These are phyloP conservation scores for Petasospora rhodanensis DNA, from an alignment of 1,139 yeast species.

Conservation along the genomic window DNA sequence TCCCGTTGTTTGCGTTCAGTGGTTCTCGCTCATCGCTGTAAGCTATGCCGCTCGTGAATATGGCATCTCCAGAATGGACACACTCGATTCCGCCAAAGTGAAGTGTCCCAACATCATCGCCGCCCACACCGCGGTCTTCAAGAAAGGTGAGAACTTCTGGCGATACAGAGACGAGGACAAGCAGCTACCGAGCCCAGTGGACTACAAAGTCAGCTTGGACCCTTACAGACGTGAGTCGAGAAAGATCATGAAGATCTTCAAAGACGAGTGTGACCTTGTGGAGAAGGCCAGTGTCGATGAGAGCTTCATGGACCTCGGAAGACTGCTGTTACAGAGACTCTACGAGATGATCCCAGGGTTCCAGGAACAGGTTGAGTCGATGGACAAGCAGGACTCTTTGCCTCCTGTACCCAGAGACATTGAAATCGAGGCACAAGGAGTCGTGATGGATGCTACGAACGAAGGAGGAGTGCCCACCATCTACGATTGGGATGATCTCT, in stretches of 20 bases:
- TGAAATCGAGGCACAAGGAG: constrained; percentile 17
- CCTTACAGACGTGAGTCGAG: constrained; percentile 88
- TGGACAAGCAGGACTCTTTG: constrained; percentile 31
- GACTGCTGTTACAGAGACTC: constrained; percentile 27
- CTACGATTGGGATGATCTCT: constrained; percentile 83
- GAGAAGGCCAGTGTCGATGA: constrained; percentile 98
- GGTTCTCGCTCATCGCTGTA: constrained; percentile 87
- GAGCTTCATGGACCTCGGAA: constrained; percentile 79
- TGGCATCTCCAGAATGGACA: constrained; percentile 79
- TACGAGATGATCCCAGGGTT: constrained; percentile 34
- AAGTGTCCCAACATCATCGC: constrained; percentile 74
- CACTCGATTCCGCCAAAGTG: constrained; percentile 56
- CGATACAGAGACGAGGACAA: constrained; percentile 46
- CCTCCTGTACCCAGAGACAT: constrained; percentile 47
- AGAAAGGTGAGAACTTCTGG: constrained; percentile 84
- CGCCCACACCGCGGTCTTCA: constrained; percentile 93
- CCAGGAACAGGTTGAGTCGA: constrained; percentile 14
- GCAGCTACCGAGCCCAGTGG: constrained; percentile 38
- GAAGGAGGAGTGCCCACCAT: constrained; percentile 24
- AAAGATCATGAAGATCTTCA: constrained; percentile 64
- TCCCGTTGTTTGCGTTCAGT: constrained; percentile 93
- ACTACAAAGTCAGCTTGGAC: constrained; percentile 83
- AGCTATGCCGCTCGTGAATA: constrained; percentile 81
- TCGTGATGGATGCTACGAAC: constrained; percentile 14
- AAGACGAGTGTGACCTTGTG: constrained; percentile 53